phyloP scores from a whole-genome alignment of 148 eudicot species.

The Gaultheria prostrata region DNA sequence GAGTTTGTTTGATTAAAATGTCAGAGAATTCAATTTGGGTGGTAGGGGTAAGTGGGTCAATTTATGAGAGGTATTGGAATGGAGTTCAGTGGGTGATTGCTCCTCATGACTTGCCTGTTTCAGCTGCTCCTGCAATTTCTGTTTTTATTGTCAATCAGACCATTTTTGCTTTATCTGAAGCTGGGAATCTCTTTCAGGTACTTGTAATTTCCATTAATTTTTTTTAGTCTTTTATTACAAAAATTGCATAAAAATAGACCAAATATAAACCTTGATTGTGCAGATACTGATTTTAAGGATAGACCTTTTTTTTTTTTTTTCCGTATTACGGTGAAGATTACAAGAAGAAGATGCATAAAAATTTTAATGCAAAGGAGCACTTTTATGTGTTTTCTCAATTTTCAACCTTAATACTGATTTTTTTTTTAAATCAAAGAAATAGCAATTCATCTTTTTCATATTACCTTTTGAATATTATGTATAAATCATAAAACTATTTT shows the following conservation, averaged over 20 bases:
- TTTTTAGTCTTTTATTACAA: neutral
- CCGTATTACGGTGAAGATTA: too few species aligned
- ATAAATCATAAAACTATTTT: too few species aligned
- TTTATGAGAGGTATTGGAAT: conserved; percentile 91
- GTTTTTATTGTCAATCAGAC: conserved; percentile 70
- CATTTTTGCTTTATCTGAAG: conserved; percentile 76
- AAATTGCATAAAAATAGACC: neutral
- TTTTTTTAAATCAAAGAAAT: too few species aligned
- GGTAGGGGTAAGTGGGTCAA: conserved; percentile 74
- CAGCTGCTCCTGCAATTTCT: conserved; percentile 55
- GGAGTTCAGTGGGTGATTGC: conserved; percentile 93
- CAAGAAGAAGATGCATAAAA: neutral
- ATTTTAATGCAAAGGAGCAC: neutral
- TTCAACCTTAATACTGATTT: too few species aligned
- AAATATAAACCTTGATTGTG: neutral
- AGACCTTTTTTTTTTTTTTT: neutral
- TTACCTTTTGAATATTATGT: too few species aligned
- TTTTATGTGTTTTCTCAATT: neutral
- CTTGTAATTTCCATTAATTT: neutral
- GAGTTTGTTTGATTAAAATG: conserved; percentile 62
- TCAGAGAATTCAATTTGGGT: conserved; percentile 80
- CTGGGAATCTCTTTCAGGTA: conserved; percentile 73
- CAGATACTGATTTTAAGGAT: too few species aligned
- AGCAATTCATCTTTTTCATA: neutral
- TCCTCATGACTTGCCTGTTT: conserved; percentile 75